Evolutionary conservation across 768 basidiomycete genomes (phyloP).

Genomic region (Termitomyces sp.): DNA sequence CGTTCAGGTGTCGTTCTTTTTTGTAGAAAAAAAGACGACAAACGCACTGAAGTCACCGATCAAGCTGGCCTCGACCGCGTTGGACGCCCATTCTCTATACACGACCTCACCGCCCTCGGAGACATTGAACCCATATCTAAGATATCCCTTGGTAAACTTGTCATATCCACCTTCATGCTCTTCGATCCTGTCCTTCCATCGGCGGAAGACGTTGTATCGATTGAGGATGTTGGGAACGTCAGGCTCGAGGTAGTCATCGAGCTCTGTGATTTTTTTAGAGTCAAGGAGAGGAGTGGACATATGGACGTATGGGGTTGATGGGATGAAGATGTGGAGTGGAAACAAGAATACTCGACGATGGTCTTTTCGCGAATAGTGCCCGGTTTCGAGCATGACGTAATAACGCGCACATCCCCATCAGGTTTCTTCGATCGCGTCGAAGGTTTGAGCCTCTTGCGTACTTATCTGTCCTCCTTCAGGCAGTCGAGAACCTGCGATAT

Average conservation of each 20-base stretch:
- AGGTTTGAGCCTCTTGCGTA: background rate
- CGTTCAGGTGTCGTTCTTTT: background rate
- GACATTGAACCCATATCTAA: slow-evolving; percentile 74
- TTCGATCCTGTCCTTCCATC: slow-evolving; percentile 75
- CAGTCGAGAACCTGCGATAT: background rate
- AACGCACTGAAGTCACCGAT: slow-evolving; percentile 98
- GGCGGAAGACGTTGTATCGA: slow-evolving; percentile 61
- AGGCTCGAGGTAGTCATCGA: slow-evolving; percentile 74
- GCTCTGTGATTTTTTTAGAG: slow-evolving; percentile 48
- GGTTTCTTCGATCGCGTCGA: background rate
- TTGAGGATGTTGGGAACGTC: slow-evolving; percentile 63
- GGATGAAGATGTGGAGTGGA: slow-evolving; percentile 15
- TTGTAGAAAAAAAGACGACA: slow-evolving; percentile 14
- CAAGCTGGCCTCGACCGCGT: slow-evolving; percentile 72
- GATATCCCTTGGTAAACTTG: slow-evolving; percentile 74
- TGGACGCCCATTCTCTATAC: slow-evolving; percentile 97
- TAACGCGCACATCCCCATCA: slow-evolving; percentile 4
- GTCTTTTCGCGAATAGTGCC: background rate
- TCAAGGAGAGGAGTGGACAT: slow-evolving; percentile 48
- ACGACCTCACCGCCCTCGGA: slow-evolving; percentile 58
- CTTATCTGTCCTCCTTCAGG: background rate
- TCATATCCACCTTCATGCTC: slow-evolving; percentile 82
- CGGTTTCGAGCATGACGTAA: slow-evolving; percentile 15
- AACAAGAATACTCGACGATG: slow-evolving; percentile 5
- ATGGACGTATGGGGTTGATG: background rate